Evolutionary conservation across 257 asterid genomes (phyloP).

Genomic region (Salvia hispanica): DNA sequence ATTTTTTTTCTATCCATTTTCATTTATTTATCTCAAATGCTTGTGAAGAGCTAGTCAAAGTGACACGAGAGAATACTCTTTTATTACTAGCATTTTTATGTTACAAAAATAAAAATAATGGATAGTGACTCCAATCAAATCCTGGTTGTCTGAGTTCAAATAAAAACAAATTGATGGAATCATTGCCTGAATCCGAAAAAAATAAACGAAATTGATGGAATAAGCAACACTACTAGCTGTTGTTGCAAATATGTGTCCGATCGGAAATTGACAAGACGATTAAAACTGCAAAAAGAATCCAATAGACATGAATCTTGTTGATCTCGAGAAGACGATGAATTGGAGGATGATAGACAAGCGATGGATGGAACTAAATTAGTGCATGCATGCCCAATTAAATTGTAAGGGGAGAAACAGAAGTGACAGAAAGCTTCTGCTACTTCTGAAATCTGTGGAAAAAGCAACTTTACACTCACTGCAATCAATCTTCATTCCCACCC

Average conservation of each 20-base stretch:
- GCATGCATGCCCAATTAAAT: not conserved
- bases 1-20: too few species aligned
- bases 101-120: too few species aligned
- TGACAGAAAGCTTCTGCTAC: constrained; percentile 38
- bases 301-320: constrained; percentile 31
- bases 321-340: constrained; percentile 34
- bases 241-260: not conserved
- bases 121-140: too few species aligned
- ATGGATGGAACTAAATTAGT: constrained; percentile 14
- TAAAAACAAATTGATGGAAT: not conserved
- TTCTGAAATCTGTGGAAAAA: constrained; percentile 13
- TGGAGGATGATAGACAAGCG: constrained; percentile 35
- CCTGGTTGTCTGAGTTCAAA: not conserved
- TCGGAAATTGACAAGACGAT: constrained; percentile 11
- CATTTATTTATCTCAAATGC: too few species aligned
- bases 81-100: too few species aligned
- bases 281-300: constrained; percentile 20
- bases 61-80: too few species aligned
- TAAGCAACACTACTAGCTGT: not conserved
- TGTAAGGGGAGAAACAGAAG: constrained; percentile 31
- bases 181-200: not conserved
- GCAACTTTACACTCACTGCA: constrained; percentile 38
- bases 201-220: not conserved
- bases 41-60: too few species aligned
- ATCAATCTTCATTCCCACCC: not conserved